Evolutionary conservation across 2,329 filamentous ascomycete genomes (phyloP).

Genomic region (Colletotrichum gloeosporioides): DNA sequence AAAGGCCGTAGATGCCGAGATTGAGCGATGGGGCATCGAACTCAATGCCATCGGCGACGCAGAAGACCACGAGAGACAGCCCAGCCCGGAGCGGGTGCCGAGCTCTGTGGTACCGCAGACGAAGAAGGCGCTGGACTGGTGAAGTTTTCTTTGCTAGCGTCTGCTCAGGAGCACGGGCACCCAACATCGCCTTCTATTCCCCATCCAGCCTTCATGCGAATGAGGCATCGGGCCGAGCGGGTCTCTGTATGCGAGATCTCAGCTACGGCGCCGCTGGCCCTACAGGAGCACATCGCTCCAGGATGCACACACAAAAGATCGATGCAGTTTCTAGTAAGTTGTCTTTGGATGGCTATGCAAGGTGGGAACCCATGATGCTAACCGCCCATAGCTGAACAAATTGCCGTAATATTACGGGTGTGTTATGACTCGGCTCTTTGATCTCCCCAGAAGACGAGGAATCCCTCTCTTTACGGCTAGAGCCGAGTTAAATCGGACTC

Average conservation of each 20-base stretch:
- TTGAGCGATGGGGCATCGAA: constrained; percentile 38
- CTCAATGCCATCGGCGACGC: constrained; percentile 30
- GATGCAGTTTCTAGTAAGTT: constrained; percentile 6
- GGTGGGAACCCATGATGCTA: not conserved
- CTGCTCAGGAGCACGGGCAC: not conserved
- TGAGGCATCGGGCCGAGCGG: not conserved
- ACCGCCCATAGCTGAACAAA: constrained; percentile 6
- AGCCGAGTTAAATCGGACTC: constrained; percentile 3
- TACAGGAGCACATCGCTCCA: not conserved
- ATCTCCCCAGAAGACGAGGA: not conserved
- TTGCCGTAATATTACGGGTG: not conserved
- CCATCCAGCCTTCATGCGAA: not conserved
- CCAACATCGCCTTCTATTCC: not conserved
- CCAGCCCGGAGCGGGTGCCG: constrained; percentile 28
- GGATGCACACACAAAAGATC: not conserved
- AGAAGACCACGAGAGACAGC: constrained; percentile 34
- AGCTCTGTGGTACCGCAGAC: constrained; percentile 27
- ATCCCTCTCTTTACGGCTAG: not conserved
- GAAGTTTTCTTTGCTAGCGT: constrained; percentile 2
- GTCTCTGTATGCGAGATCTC: not conserved
- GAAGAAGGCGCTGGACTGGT: constrained; percentile 44
- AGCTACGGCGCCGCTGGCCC: not conserved
- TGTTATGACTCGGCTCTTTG: not conserved
- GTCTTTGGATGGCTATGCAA: not conserved
- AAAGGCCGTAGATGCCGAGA: constrained; percentile 32